Base-by-base conservation (phyloP, 257 asterid species). In the Eustoma russellianum region DNA sequence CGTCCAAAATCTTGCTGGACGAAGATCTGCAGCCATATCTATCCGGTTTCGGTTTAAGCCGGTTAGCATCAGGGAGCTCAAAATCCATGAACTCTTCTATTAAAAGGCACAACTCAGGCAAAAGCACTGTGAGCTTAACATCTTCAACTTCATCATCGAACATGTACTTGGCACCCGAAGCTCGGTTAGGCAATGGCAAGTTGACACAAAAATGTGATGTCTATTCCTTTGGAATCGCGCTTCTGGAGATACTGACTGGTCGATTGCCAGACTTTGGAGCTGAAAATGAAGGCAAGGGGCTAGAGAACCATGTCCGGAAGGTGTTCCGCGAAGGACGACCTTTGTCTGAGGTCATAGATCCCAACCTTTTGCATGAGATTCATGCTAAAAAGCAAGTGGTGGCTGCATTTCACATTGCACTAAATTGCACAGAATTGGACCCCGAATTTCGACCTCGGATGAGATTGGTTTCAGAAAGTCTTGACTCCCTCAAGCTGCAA, bases 401-500 rank as follows among this genome's bases (percentile, higher is more conserved):
- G 12, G 95, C 97, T 0, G 62, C 82, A 24, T 88, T 92, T 70
- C 94, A 92, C 33, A 66, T 83, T 8, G 94, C 97, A 0, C 63
- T 92, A 9, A 85, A 69, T 38, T 92, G 99, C 62, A 79, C 93
- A 34, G 97, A 88, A 33, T 50, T 64, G 14, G 99, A 92, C 48
- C 94, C 91, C 3, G 95, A 92, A 70, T 46, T 83, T 56, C 79
- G 97, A 54, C 95, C 97, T 15, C 77, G 88, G 88, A 92, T 92
- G 97, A 81, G 85, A 56, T 61, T 76, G 30, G 91, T 92, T 68
- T 75, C 71, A 2, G 97, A 92, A 18, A 88, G 70, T 59, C 88
- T 92, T 5, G 98, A 92, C 69, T 61, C 82, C 61, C 55, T 84
- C 75, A 68, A 64, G 40, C 47, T 66, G 70, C 62, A 49, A 64